Base-by-base conservation (phyloP, 352 stramenopile species). In the Pythium dissimile region DNA sequence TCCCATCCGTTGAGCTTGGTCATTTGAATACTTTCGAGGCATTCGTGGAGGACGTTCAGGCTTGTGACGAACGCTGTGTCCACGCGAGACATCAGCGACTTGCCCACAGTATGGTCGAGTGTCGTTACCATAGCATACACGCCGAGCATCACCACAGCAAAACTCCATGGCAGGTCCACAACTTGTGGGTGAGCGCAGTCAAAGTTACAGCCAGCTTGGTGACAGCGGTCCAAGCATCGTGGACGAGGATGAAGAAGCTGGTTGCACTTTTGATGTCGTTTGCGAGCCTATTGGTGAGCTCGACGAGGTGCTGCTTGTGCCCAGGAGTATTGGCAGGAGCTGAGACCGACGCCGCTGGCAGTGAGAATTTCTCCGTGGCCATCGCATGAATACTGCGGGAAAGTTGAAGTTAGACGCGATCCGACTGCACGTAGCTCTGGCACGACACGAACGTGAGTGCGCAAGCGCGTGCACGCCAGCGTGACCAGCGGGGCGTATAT, bases 1-100 rank as follows among this genome's bases (percentile, higher is more conserved):
- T 63, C 54, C 54, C 45, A 63, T 13, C 34, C 54, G 16, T 49
- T 63, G 5, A 63, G 12, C 46, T 63, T 63, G 23, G 51, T 26
- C 26, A 38, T 55, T 21, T 49, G 32, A 20, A 62, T 62, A 21
- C 44, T 41, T 27, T 31, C 38, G 45, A 62, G 5, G 28, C 45
- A 45, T 10, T 63, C 54, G 32, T 51, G n/a, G 23, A 61, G n/a
- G n/a, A n/a, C n/a, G n/a, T n/a, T n/a, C n/a, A n/a, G n/a, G n/a
- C n/a, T n/a, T n/a, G n/a, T n/a, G n/a, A n/a, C n/a, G n/a, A n/a
- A n/a, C n/a, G n/a, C n/a, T n/a, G n/a, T n/a, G n/a, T n/a, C n/a
- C n/a, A n/a, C n/a, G 23, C 35, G 48, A 4, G 9, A 26, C n/a
- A 12, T 8, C 28, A 21, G 27, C 41, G 10, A 31, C 21, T 31